Evolutionary conservation across 164 flowering plant species (phyloP).

Genomic region (Magnolia sinica): DNA sequence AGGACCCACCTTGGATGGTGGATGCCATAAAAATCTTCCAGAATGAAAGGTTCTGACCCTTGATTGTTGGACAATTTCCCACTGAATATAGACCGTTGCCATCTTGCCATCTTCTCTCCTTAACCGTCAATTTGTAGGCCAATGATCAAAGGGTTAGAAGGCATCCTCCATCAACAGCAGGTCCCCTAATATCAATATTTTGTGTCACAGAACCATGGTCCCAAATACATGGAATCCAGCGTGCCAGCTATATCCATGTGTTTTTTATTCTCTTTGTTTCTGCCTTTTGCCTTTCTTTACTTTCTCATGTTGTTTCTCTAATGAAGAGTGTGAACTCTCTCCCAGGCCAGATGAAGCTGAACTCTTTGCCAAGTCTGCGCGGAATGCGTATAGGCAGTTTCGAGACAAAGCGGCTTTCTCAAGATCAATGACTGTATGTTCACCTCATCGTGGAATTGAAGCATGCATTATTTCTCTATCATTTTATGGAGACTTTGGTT

Average conservation of each 20-base stretch:
- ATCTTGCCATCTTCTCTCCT: no score
- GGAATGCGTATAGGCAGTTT: slow-evolving; percentile 65
- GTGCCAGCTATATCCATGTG: neutral
- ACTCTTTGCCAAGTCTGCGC: slow-evolving; percentile 80
- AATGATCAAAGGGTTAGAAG: no score
- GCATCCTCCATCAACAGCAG: no score
- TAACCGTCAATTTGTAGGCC: no score
- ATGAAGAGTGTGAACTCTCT: neutral
- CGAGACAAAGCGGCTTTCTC: slow-evolving; percentile 92
- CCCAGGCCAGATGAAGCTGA: slow-evolving; percentile 91
- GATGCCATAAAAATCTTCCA: no score
- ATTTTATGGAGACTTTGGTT: neutral
- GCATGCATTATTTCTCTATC: neutral
- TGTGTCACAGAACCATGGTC: neutral
- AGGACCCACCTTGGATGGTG: no score
- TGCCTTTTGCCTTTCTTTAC: neutral
- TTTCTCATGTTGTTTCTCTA: neutral
- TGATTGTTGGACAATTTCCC: no score
- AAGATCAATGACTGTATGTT: slow-evolving; percentile 86
- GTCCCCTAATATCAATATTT: no score
- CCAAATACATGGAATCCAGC: neutral
- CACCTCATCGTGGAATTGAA: neutral
- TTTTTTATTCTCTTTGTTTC: neutral
- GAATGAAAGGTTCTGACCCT: no score
- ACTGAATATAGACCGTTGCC: no score